Evolutionary conservation across 1,284 basidiomycete species (phyloP).

Genomic region (Rhodotorula sp.): DNA sequence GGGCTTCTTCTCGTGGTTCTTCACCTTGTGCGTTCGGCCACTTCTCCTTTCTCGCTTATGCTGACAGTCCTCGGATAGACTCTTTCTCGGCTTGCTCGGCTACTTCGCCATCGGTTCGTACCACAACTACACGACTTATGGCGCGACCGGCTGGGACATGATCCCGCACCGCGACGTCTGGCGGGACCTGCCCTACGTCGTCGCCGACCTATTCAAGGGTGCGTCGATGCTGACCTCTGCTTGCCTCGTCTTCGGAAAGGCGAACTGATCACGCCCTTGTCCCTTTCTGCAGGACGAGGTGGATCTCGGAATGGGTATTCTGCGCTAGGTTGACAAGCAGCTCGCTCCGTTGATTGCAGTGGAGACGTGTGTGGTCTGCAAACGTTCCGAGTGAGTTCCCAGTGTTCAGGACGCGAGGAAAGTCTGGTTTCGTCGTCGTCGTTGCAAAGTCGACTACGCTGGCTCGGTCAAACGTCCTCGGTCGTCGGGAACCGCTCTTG

Average conservation of each 20-base stretch:
- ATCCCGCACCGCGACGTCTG: slow-evolving; percentile 72
- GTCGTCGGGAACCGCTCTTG: no score
- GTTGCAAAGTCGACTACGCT: no score
- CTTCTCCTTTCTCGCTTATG: not conserved
- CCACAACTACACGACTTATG: slow-evolving; percentile 78
- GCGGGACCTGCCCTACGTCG: slow-evolving; percentile 73
- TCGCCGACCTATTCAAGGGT: slow-evolving; percentile 60
- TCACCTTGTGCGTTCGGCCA: slow-evolving; percentile 65
- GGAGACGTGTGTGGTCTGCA: not conserved
- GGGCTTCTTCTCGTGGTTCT: slow-evolving; percentile 66
- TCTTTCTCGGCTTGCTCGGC: slow-evolving; percentile 63
- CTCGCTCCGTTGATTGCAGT: not conserved
- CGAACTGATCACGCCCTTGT: no score
- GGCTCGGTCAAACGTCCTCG: no score
- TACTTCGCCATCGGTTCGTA: slow-evolving; percentile 75
- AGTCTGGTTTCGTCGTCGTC: no score
- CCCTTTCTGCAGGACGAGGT: slow-evolving; percentile 12
- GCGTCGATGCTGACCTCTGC: not conserved
- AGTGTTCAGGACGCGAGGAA: not conserved
- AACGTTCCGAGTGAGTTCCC: no score
- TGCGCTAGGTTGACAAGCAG: slow-evolving; percentile 7
- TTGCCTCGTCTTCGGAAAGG: no score
- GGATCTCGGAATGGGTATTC: slow-evolving; percentile 26
- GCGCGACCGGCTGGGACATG: slow-evolving; percentile 68
- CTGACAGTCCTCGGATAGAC: slow-evolving; percentile 50